A percentile compares a stretch with the other conserved stretches of the same genome.
Evolutionary conservation across 208 protist genomes (phyloP).

Genomic region (Novymonas esmeraldas): DNA sequence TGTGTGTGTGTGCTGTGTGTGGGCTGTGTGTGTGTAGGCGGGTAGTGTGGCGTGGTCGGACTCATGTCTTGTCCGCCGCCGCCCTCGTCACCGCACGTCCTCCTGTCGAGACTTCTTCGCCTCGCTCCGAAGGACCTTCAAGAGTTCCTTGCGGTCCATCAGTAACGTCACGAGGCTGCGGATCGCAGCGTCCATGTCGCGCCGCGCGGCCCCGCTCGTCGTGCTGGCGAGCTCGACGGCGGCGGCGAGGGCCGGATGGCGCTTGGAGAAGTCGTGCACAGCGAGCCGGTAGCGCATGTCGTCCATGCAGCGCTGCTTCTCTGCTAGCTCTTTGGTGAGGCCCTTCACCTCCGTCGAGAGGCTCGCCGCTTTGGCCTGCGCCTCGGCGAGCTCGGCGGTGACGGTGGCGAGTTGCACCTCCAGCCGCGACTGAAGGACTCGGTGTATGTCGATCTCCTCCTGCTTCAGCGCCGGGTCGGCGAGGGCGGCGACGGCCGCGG

Average conservation of each 20-base stretch:
- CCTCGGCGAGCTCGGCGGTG: conserved; percentile 20
- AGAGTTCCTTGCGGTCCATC: conserved; percentile 56
- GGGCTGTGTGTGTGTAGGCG: too few relatives aligned
- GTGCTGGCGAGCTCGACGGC: conserved; percentile 52
- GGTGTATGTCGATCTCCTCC: conserved; percentile 69
- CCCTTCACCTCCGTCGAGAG: conserved; percentile 24
- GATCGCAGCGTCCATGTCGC: conserved; percentile 60
- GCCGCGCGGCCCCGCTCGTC: conserved; percentile 55
- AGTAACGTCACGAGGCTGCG: conserved; percentile 56
- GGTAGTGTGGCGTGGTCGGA: too few relatives aligned
- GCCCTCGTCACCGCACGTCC: too few relatives aligned
- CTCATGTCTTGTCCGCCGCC: too few relatives aligned
- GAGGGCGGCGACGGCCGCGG: conserved; percentile 39
- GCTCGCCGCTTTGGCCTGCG: conserved; percentile 16
- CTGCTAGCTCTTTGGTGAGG: conserved; percentile 37
- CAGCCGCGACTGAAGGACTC: conserved; percentile 39
- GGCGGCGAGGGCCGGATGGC: conserved; percentile 38
- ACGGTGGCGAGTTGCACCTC: conserved; percentile 34
- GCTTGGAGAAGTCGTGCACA: conserved; percentile 66
- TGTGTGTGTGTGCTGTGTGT: too few relatives aligned
- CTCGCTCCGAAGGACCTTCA: conserved; percentile 53
- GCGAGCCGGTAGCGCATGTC: conserved; percentile 76
- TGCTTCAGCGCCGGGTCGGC: conserved; percentile 67
- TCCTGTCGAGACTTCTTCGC: conserved; percentile 27
- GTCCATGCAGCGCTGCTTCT: conserved; percentile 50